These are phyloP conservation scores for Diaporthe eres DNA, from an alignment of 2,329 filamentous ascomycete species.

Conservation along the genomic window DNA sequence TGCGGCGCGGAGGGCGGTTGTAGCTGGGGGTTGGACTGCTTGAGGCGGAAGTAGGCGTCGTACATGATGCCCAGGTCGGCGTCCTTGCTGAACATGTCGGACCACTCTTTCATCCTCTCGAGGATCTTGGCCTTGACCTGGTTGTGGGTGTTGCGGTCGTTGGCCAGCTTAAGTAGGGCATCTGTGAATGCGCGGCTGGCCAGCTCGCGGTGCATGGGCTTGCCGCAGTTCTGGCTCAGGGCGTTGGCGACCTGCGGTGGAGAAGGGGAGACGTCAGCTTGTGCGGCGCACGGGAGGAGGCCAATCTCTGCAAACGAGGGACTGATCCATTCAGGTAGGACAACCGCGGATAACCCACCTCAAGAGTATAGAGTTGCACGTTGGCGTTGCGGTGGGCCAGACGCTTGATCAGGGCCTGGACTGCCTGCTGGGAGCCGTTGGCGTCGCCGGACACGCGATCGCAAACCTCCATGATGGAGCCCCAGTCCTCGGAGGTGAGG, in stretches of 20 bases:
- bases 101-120: slow-evolving; percentile 97
- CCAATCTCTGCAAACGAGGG: not conserved
- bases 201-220: slow-evolving; percentile 88
- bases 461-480: slow-evolving; percentile 74
- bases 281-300: not conserved
- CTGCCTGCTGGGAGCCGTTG: slow-evolving; percentile 82
- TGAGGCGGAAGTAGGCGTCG: slow-evolving; percentile 90
- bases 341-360: slow-evolving; percentile 64
- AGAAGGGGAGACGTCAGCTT: slow-evolving; percentile 36
- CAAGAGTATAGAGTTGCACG: slow-evolving; percentile 94
- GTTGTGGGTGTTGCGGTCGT: slow-evolving; percentile 94
- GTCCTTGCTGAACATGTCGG: slow-evolving; percentile 91
- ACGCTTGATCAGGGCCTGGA: slow-evolving; percentile 91
- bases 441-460: slow-evolving; percentile 69
- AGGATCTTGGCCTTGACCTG: slow-evolving; percentile 98
- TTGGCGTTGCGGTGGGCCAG: slow-evolving; percentile 95
- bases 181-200: slow-evolving; percentile 95
- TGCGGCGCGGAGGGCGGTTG: slow-evolving; percentile 93
- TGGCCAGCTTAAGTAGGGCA: slow-evolving; percentile 88
- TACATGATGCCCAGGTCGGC: slow-evolving; percentile 97
- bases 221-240: slow-evolving; percentile 91
- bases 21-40: slow-evolving; percentile 86
- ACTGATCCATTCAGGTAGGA: not conserved
- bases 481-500: slow-evolving; percentile 85
- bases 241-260: slow-evolving; percentile 82